Evolutionary conservation across 208 protist genomes (phyloP).

Genomic region (Leptomonas seymouri): DNA sequence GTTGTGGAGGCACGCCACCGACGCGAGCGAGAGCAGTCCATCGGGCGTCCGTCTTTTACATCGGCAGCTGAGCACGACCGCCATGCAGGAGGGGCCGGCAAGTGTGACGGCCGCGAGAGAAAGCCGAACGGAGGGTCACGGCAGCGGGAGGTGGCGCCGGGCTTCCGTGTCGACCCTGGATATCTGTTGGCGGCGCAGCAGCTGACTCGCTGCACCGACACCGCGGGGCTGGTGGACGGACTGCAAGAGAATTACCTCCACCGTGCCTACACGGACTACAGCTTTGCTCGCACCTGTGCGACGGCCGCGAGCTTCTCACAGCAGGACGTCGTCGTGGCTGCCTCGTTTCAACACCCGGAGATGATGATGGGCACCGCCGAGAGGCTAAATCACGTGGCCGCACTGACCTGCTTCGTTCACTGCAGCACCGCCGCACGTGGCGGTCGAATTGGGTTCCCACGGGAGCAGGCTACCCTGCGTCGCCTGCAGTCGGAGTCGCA

Average conservation of each 20-base stretch:
- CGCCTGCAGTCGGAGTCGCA: constrained; percentile 39
- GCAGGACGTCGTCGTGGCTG: constrained; percentile 55
- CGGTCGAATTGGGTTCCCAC: constrained; percentile 42
- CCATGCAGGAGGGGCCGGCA: background rate
- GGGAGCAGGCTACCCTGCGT: constrained; percentile 38
- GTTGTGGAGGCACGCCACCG: constrained; percentile 19
- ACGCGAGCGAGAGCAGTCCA: constrained; percentile 28
- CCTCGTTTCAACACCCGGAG: constrained; percentile 40
- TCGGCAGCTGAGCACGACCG: too few species aligned
- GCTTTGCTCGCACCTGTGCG: constrained; percentile 44
- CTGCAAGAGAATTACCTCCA: constrained; percentile 79
- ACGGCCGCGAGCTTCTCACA: constrained; percentile 51
- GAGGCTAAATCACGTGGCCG: constrained; percentile 51
- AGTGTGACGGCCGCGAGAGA: background rate
- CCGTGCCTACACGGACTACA: constrained; percentile 72
- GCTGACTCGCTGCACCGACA: constrained; percentile 36
- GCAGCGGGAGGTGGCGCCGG: constrained; percentile 31
- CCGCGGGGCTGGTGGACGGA: constrained; percentile 58
- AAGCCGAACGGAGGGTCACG: background rate
- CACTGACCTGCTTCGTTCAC: constrained; percentile 46
- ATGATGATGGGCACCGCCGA: constrained; percentile 41
- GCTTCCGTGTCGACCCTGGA: constrained; percentile 76
- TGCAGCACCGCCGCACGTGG: constrained; percentile 52
- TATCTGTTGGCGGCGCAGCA: constrained; percentile 64
- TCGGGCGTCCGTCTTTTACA: background rate